phyloP scores from a whole-genome alignment of 2,329 filamentous ascomycete species.

The Calonectria ilicicola region DNA sequence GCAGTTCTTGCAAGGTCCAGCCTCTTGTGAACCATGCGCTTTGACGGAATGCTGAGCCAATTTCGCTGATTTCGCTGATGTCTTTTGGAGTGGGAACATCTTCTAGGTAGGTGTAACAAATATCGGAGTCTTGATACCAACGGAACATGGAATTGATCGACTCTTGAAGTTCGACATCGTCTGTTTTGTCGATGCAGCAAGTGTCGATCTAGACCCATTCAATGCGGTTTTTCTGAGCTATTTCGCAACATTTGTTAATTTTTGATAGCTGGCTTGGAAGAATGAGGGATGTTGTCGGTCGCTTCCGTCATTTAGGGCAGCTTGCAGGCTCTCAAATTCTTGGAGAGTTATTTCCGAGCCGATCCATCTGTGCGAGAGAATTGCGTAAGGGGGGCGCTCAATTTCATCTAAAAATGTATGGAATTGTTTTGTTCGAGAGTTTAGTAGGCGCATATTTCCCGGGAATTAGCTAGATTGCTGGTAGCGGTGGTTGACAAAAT shows the following conservation, averaged over 20 bases:
- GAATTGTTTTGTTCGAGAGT: not conserved
- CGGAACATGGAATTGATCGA: not conserved
- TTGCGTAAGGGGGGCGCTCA: not conserved
- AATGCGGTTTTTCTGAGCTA: not conserved
- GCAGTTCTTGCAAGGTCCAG: not conserved
- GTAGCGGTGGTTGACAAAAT: not conserved
- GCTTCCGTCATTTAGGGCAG: not conserved
- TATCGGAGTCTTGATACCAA: not conserved
- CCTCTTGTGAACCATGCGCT: not conserved
- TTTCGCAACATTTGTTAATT: not conserved
- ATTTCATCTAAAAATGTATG: not conserved
- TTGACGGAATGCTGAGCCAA: not conserved
- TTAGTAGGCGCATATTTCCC: not conserved
- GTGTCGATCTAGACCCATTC: not conserved
- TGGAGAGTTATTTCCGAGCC: not conserved
- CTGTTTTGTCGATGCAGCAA: not conserved
- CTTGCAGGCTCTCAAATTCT: not conserved
- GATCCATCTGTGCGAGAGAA: not conserved
- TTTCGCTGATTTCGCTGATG: not conserved
- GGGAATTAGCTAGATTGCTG: not conserved
- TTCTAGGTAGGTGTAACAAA: not conserved
- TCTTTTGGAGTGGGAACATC: not conserved
- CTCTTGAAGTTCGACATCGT: not conserved
- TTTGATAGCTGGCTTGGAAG: not conserved
- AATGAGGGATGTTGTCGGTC: too few relatives aligned